A percentile compares a stretch with the other conserved stretches of the same genome.
Evolutionary conservation across 177 flowering plant species (phyloP).

Genomic region (Tripterygium wilfordii): DNA sequence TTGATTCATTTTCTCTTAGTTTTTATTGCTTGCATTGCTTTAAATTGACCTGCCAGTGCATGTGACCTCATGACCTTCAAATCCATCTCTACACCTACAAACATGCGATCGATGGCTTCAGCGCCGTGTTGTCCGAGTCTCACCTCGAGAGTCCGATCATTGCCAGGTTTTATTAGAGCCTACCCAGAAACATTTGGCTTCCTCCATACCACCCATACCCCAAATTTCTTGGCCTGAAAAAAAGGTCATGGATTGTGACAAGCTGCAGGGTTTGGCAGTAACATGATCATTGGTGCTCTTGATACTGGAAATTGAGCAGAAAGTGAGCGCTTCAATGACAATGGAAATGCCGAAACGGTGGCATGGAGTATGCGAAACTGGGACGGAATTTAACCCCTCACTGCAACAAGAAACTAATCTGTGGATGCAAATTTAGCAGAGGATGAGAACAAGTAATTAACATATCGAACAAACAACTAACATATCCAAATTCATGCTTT

Average conservation of each 20-base stretch:
- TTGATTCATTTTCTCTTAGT: no score
- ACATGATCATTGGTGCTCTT: constrained; percentile 22
- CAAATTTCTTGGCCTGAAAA: constrained; percentile 18
- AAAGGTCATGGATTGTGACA: constrained; percentile 16
- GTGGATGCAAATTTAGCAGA: constrained; percentile 28
- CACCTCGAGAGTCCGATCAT: constrained; percentile 17
- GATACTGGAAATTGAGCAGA: constrained; percentile 36
- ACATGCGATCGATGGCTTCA: constrained; percentile 30
- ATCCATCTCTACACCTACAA: constrained; percentile 33
- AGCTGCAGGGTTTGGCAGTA: constrained; percentile 15
- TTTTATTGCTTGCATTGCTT: no score
- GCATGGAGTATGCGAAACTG: constrained; percentile 27
- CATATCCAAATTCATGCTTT: no score
- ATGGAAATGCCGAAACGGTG: constrained; percentile 30
- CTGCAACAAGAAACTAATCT: constrained; percentile 32
- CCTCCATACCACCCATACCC: constrained; percentile 21
- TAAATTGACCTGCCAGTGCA: background rate
- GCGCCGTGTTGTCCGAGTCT: constrained; percentile 20
- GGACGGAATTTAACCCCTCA: constrained; percentile 22
- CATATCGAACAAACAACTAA: no score
- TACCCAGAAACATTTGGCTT: constrained; percentile 16
- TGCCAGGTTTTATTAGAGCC: constrained; percentile 19
- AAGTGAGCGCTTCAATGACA: constrained; percentile 28
- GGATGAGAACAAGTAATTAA: constrained; percentile 19
- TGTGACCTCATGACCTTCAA: constrained; percentile 7